These are phyloP conservation scores for Nidularia pulvinata DNA, from an alignment of 768 basidiomycete genomes.

Conservation along the genomic window DNA sequence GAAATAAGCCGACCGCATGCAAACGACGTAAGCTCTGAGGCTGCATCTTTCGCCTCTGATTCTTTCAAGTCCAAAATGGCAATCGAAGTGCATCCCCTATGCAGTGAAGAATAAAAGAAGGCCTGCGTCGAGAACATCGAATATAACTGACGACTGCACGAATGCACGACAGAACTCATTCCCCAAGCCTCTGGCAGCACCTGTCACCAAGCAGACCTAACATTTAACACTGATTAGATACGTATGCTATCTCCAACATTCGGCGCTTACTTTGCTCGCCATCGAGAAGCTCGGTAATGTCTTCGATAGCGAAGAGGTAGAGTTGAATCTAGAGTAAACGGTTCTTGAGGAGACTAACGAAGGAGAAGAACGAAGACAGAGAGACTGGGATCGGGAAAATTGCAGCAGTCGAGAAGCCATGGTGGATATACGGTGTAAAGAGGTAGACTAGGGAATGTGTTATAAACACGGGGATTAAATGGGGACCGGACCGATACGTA, in stretches of 20 bases:
- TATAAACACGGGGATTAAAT: background rate
- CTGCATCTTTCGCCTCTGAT: conserved; percentile 65
- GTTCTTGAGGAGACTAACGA: background rate
- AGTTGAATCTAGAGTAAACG: background rate
- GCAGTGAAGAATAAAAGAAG: conserved; percentile 1
- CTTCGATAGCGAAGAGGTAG: background rate
- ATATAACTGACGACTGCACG: conserved; percentile 66
- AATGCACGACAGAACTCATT: conserved; percentile 92
- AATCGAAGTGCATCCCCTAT: conserved; percentile 77
- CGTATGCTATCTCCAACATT: no score
- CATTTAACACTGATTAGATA: no score
- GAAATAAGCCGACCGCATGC: conserved; percentile 15
- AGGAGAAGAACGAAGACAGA: background rate
- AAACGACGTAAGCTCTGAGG: conserved; percentile 54
- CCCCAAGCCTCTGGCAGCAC: conserved; percentile 90
- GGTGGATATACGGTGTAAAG: background rate
- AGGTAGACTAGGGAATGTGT: background rate
- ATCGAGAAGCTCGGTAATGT: conserved; percentile 57
- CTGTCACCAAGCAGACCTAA: conserved; percentile 91
- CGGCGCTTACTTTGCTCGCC: conserved; percentile 59
- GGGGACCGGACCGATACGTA: background rate
- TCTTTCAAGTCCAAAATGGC: conserved; percentile 84
- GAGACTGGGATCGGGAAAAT: background rate
- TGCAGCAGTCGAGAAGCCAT: background rate
- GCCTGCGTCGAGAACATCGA: conserved; percentile 1